These are phyloP conservation scores for Leccinum broughii DNA, from an alignment of 768 basidiomycete species.

Conservation along the genomic window DNA sequence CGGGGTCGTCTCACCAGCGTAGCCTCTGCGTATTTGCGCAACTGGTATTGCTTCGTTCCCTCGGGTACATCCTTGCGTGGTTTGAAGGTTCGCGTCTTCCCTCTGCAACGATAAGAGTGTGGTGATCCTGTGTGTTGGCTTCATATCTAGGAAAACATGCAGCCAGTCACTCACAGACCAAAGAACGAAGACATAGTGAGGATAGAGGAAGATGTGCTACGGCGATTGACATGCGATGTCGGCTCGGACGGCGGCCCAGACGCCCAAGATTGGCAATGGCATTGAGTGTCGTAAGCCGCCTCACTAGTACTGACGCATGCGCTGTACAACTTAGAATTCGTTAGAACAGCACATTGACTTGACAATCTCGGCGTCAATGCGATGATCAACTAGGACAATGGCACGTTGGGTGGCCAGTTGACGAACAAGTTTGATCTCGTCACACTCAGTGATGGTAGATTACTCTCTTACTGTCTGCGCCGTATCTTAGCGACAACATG, in stretches of 20 bases:
- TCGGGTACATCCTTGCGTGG: constrained; percentile 94
- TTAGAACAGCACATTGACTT: not conserved
- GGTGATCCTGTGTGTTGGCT: constrained; percentile 9
- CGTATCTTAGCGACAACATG: not conserved
- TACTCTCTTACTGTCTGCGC: not conserved
- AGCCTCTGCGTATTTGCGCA: constrained; percentile 97
- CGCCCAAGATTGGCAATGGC: constrained; percentile 17
- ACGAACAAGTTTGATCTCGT: not conserved
- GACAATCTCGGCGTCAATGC: not conserved
- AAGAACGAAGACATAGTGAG: constrained; percentile 81
- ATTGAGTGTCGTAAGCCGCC: constrained; percentile 2
- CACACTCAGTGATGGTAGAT: not conserved
- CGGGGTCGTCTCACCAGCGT: constrained; percentile 58
- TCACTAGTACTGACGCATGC: not conserved
- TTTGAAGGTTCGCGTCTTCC: constrained; percentile 94
- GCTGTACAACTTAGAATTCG: not conserved
- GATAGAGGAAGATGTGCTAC: constrained; percentile 15
- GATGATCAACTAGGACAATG: constrained; percentile 1
- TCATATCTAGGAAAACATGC: constrained; percentile 9
- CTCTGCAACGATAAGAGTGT: constrained; percentile 44
- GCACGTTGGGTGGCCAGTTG: not conserved
- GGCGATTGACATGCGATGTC: constrained; percentile 4
- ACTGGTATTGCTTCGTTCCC: constrained; percentile 96
- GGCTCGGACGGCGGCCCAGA: not conserved
- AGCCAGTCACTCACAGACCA: constrained; percentile 60